These are phyloP conservation scores for Colletotrichum euphorbiae DNA, from an alignment of 2,329 filamentous ascomycete species.

Conservation along the genomic window DNA sequence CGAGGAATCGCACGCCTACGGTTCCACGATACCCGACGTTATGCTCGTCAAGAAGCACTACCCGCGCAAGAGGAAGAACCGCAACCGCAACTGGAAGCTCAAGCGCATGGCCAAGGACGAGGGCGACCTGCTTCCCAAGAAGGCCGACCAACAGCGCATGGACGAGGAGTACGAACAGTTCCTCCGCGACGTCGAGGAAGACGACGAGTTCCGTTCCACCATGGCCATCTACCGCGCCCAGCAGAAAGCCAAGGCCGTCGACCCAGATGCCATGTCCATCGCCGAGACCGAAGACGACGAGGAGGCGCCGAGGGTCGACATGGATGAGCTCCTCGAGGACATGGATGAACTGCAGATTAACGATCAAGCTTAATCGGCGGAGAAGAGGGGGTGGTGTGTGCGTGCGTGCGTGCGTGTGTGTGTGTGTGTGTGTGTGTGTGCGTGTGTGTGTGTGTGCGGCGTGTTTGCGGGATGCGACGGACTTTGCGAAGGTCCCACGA, in stretches of 20 bases:
- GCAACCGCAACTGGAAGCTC: constrained; percentile 90
- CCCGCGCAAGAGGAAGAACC: constrained; percentile 84
- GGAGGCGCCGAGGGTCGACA: constrained; percentile 76
- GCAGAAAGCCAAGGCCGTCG: constrained; percentile 58
- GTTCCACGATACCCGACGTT: constrained; percentile 87
- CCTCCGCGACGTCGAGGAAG: constrained; percentile 95
- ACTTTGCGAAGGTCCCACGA: constrained; percentile 1
- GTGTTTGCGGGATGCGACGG: constrained; percentile 1
- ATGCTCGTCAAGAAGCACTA: constrained; percentile 98
- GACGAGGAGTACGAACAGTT: constrained; percentile 98
- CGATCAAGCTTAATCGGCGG: constrained; percentile 51
- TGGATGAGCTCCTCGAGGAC: constrained; percentile 89
- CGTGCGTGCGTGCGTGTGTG: too few species aligned
- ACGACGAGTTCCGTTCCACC: constrained; percentile 85
- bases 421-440: background rate
- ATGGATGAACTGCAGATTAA: constrained; percentile 88
- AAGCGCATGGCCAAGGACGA: constrained; percentile 94
- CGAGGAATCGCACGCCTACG: constrained; percentile 80
- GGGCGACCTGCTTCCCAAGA: constrained; percentile 85
- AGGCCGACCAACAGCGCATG: constrained; percentile 87
- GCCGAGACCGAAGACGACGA: constrained; percentile 73
- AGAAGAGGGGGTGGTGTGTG: background rate
- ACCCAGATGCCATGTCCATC: constrained; percentile 75
- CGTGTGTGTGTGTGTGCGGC: background rate
- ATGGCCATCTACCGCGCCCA: constrained; percentile 86